Evolutionary conservation across 2,329 filamentous ascomycete species (phyloP).

Genomic region (Colletotrichum tropicale): DNA sequence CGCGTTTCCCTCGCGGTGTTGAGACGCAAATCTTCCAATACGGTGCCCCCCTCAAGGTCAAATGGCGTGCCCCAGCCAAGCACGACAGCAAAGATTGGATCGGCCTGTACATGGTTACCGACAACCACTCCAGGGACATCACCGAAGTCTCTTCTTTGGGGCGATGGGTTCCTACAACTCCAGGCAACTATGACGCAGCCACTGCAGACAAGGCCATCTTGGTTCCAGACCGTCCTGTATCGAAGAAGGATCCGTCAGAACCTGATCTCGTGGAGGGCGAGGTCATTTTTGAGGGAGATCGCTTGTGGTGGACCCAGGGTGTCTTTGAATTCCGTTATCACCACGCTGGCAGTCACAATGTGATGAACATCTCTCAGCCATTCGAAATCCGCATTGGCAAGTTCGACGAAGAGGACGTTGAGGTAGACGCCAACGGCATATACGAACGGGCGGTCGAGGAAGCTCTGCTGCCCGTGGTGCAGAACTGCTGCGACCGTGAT

Average conservation of each 20-base stretch:
- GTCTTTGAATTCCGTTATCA: slow-evolving; percentile 98
- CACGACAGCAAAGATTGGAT: slow-evolving; percentile 96
- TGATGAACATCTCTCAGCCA: slow-evolving; percentile 91
- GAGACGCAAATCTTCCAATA: slow-evolving; percentile 86
- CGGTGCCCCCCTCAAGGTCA: slow-evolving; percentile 85
- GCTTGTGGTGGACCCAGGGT: slow-evolving; percentile 96
- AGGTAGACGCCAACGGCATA: slow-evolving; percentile 61
- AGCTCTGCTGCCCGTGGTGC: slow-evolving; percentile 80
- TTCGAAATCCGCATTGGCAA: slow-evolving; percentile 87
- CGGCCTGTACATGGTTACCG: slow-evolving; percentile 92
- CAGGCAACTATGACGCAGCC: slow-evolving; percentile 76
- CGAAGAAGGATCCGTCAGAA: slow-evolving; percentile 55
- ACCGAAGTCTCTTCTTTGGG: slow-evolving; percentile 87
- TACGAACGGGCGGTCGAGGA: slow-evolving; percentile 75
- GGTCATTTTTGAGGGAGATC: slow-evolving; percentile 88
- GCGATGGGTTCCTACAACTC: slow-evolving; percentile 84
- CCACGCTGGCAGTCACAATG: slow-evolving; percentile 88
- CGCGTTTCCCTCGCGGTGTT: slow-evolving; percentile 70
- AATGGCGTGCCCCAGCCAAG: slow-evolving; percentile 86
- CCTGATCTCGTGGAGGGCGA: slow-evolving; percentile 74
- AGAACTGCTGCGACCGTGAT: slow-evolving; percentile 92
- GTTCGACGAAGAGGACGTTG: slow-evolving; percentile 78
- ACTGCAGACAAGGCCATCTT: slow-evolving; percentile 80
- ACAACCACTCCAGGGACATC: slow-evolving; percentile 84
- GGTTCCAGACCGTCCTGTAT: slow-evolving; percentile 65